A percentile compares a stretch with the other conserved stretches of the same genome.
phyloP scores from a whole-genome alignment of 2,329 filamentous ascomycete genomes.

The Xylariaceae sp. region DNA sequence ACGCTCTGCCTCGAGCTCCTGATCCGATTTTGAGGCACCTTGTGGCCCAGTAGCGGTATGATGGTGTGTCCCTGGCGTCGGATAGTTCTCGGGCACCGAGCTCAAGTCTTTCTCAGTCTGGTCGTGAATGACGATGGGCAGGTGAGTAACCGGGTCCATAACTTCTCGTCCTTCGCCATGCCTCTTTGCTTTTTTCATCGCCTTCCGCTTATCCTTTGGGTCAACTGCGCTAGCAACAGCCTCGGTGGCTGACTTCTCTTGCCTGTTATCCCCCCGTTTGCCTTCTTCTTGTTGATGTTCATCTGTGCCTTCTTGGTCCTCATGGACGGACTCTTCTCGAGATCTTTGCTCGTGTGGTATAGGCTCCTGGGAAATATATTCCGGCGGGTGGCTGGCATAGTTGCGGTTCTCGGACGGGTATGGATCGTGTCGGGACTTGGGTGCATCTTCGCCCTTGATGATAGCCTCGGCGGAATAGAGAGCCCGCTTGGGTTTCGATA shows the following conservation, averaged over 20 bases:
- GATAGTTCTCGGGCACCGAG: conserved; percentile 40
- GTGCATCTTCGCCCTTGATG: conserved; percentile 39
- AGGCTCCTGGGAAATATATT: conserved; percentile 22
- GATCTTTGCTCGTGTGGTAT: conserved; percentile 12
- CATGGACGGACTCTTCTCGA: conserved; percentile 13
- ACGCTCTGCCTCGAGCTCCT: conserved; percentile 43
- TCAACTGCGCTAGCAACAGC: conserved; percentile 43
- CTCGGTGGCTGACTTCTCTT: conserved; percentile 40
- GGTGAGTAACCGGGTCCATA: conserved; percentile 73
- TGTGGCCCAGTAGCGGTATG: conserved; percentile 43
- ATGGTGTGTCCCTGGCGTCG: conserved; percentile 41
- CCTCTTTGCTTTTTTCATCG: conserved; percentile 48
- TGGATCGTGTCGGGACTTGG: conserved; percentile 36
- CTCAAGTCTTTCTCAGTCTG: conserved; percentile 65
- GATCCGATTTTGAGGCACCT: conserved; percentile 43
- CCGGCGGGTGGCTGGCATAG: conserved; percentile 20
- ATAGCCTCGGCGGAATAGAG: conserved; percentile 42
- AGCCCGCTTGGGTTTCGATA: conserved; percentile 40
- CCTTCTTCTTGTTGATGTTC: conserved; percentile 5
- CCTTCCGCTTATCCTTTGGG: conserved; percentile 51
- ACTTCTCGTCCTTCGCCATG: conserved; percentile 61
- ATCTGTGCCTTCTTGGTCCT: conserved; percentile 12
- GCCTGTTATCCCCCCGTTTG: conserved; percentile 18
- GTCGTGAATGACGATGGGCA: conserved; percentile 69
- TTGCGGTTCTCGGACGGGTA: conserved; percentile 43